Base-by-base conservation (phyloP, 768 basidiomycete genomes). In the Trametes punicea region DNA sequence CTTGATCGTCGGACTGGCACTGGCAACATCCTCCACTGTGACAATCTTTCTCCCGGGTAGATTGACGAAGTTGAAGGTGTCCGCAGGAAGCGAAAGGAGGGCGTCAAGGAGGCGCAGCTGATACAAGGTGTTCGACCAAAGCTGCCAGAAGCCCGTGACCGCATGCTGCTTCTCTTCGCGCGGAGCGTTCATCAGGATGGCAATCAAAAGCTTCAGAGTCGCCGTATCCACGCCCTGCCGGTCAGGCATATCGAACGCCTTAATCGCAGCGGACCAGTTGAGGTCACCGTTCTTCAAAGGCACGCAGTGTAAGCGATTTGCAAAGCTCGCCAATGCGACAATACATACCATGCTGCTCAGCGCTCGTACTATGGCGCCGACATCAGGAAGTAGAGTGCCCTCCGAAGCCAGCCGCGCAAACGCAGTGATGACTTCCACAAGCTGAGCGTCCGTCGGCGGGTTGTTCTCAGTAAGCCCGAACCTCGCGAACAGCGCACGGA, bases 21-120 rank as follows among this genome's bases (percentile, higher is more conserved):
- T 76, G 2, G 89, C 80, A 36, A 94, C 89, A 59, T 96, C 93
- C 45, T 95, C 93, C 20, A 92, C 85, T 0, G 90, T 90, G 31
- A 96, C 90, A 59, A 94, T 87, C 60, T 88, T 76, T 31, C 80
- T 82, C 3, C 90, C 88, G 33, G 93, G 90, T 25, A 98, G 78
- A 29, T 87, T 83, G 49, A 96, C 89, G 67, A 98, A 91, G 67
- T 90, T 93, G 76, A 97, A 93, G 0, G 90, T 91, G 69, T 97
- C 96, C 1, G 84, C 84, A 2, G 94, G 88, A 23, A 98, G 76
- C 23, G 88, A 92, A 9, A 96, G 84, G 33, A 99, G 79, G 2
- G 90, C 90, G 63, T 94, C 92, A 29, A 98, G 78, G 18, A 99
- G 78, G 38, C 87, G 85, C 26, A 98, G 79, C 68, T 96, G 93